A percentile compares a stretch with the other conserved stretches of the same genome.
Evolutionary conservation across 2,329 filamentous ascomycete genomes (phyloP).

Genomic region (Curvularia spicifera): DNA sequence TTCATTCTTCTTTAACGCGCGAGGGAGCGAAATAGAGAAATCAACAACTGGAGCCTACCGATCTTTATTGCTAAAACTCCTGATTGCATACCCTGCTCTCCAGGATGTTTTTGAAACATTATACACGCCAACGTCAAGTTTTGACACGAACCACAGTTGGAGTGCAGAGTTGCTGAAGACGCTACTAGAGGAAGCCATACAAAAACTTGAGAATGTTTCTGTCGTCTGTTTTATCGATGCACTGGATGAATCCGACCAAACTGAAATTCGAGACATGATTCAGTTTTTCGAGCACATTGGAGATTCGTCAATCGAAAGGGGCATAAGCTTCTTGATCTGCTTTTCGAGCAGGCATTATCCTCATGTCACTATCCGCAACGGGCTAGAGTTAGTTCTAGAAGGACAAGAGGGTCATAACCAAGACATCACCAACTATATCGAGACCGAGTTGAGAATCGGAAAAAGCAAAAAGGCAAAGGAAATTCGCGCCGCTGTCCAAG

Average conservation of each 20-base stretch:
- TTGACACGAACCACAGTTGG: conserved; percentile 20
- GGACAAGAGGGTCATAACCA: conserved; percentile 44
- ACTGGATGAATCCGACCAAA: conserved; percentile 58
- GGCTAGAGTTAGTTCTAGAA: conserved; percentile 46
- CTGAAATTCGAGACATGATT: conserved; percentile 54
- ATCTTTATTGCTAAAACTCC: conserved; percentile 36
- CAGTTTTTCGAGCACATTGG: conserved; percentile 52
- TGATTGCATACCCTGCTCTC: conserved; percentile 21
- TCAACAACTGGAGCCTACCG: conserved; percentile 33
- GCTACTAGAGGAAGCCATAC: conserved; percentile 29
- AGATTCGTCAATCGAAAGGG: too few relatives aligned
- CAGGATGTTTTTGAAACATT: conserved; percentile 14
- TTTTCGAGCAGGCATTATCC: conserved; percentile 54
- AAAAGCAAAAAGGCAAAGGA: conserved; percentile 22
- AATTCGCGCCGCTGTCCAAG: conserved; percentile 41
- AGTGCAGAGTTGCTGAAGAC: conserved; percentile 18
- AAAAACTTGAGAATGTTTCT: conserved; percentile 15
- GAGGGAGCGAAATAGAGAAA: conserved; percentile 29
- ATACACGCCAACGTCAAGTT: background rate
- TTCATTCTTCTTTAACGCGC: conserved; percentile 42
- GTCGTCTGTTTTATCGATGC: conserved; percentile 51
- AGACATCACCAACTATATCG: conserved; percentile 45
- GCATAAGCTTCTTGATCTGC: conserved; percentile 41
- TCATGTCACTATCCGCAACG: conserved; percentile 44
- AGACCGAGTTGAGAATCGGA: conserved; percentile 31